Evolutionary conservation across 805 yeast genomes (phyloP).

Genomic region (Hagleromyces aurorensis): DNA sequence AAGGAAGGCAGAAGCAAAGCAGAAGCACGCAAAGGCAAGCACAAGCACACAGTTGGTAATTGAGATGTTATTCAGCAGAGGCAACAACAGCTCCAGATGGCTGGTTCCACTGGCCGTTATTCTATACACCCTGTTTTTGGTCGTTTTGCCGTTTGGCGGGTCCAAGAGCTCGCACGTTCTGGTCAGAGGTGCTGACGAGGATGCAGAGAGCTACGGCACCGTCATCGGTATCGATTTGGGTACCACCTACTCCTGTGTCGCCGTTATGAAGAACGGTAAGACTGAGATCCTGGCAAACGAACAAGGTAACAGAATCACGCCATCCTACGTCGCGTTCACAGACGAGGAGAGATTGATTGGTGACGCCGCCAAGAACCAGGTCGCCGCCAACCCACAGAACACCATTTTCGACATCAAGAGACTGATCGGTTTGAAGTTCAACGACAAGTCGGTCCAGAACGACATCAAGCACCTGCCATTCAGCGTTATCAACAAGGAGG

Average conservation of each 20-base stretch:
- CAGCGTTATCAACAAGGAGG: constrained; percentile 56
- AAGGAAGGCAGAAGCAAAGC: no score
- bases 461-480: constrained; percentile 83
- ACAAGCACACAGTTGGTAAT: no score
- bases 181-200: constrained; percentile 32
- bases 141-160: constrained; percentile 24
- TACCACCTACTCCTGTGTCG: constrained; percentile 96
- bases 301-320: constrained; percentile 96
- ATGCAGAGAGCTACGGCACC: constrained; percentile 45
- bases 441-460: constrained; percentile 68
- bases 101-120: constrained; percentile 40
- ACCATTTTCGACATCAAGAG: constrained; percentile 89
- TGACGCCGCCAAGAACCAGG: constrained; percentile 95
- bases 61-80: constrained; percentile 9
- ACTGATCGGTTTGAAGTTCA: constrained; percentile 76
- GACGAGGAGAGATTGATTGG: constrained; percentile 90
- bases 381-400: constrained; percentile 78
- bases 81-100: constrained; percentile 28
- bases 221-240: constrained; percentile 96
- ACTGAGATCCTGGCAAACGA: constrained; percentile 92
- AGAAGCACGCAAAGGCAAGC: no score
- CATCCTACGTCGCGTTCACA: constrained; percentile 88
- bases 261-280: constrained; percentile 74
- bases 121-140: constrained; percentile 25
- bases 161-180: constrained; percentile 25